Base-by-base conservation (phyloP, 371 early-diverging fungal genomes). In the Mucor lusitanicus region DNA sequence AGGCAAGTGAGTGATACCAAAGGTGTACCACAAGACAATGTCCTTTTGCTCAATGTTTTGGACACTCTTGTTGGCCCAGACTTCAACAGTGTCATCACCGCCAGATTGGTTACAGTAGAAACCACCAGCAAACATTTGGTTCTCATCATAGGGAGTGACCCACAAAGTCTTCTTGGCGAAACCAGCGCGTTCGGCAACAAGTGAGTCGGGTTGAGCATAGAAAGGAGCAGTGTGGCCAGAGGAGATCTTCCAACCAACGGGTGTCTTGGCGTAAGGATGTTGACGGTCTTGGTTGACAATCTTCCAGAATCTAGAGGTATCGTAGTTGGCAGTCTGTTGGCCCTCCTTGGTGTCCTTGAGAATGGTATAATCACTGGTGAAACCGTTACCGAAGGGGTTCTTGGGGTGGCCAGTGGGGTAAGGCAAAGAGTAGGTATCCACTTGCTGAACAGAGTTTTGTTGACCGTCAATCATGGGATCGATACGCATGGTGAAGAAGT, bases 401-500 rank as follows among this genome's bases (percentile, higher is more conserved):
- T 69, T 70, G 21, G 82, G 79, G 48, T 81, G 82, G 19, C 83
- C 82, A 21, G 79, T 81, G 54, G 84, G 82, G 55, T 77, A 76
- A 13, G 75, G 75, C 25, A 74, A 61, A 23, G 67, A 60, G 11
- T 71, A 64, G n/a, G 73, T 73, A 65, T 83, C 81, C 3, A 73
- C 71, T 63, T 79, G 74, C 32, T 68, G 73, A 54, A 82, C 69
- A 53, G 80, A 75, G 68, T 85, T 83, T 54, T 72, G 73, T 44
- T 59, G 63, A 65, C 85, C 85, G 57, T 85, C 84, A 62, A 83
- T 76, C 81, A 82, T 82, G 33, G 84, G 82, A 59, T 85, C 85
- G 58, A 85, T 76, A 64, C 84, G 80, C 78, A 82, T 80, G 55
- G 81, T 80, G 62, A 85, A 85, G 70, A 85, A 78, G 55, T 85